phyloP scores from a whole-genome alignment of 1,139 yeast species.

The Debaryomycetaceae sp. region DNA sequence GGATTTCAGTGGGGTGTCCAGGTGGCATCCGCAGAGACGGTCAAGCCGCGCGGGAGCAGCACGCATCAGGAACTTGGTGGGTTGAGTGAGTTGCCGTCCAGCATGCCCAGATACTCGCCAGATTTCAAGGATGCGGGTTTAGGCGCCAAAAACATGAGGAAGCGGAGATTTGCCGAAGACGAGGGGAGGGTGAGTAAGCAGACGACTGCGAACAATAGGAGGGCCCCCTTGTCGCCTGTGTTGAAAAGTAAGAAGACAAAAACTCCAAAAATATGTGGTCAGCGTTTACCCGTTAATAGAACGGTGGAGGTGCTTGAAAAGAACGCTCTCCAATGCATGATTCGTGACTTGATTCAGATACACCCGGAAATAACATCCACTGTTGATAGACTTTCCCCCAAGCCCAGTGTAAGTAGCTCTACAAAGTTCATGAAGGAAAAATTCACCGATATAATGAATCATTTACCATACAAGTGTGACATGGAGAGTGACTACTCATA shows the following conservation, averaged over 20 bases:
- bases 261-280: slow-evolving; percentile 46
- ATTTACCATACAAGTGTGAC: slow-evolving; percentile 75
- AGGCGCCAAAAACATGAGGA: slow-evolving; percentile 5
- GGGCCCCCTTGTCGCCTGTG: slow-evolving; percentile 1
- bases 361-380: slow-evolving; percentile 64
- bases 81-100: slow-evolving; percentile 1
- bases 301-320: slow-evolving; percentile 67
- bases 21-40: background rate
- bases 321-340: slow-evolving; percentile 48
- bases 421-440: slow-evolving; percentile 48
- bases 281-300: slow-evolving; percentile 54
- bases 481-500: slow-evolving; percentile 80
- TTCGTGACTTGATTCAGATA: slow-evolving; percentile 48
- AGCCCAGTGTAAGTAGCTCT: slow-evolving; percentile 52
- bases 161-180: slow-evolving; percentile 16
- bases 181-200: slow-evolving; percentile 9
- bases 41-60: background rate
- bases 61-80: background rate
- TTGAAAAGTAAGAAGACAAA: slow-evolving; percentile 25
- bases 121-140: slow-evolving; percentile 5
- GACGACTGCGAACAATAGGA: slow-evolving; percentile 4
- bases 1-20: slow-evolving; percentile 34
- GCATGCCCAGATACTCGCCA: slow-evolving; percentile 16
- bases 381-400: slow-evolving; percentile 53
- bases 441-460: slow-evolving; percentile 40